Conservation (phyloP, 352 stramenopile genomes). For the Globisporangium echinulatum region DNA sequence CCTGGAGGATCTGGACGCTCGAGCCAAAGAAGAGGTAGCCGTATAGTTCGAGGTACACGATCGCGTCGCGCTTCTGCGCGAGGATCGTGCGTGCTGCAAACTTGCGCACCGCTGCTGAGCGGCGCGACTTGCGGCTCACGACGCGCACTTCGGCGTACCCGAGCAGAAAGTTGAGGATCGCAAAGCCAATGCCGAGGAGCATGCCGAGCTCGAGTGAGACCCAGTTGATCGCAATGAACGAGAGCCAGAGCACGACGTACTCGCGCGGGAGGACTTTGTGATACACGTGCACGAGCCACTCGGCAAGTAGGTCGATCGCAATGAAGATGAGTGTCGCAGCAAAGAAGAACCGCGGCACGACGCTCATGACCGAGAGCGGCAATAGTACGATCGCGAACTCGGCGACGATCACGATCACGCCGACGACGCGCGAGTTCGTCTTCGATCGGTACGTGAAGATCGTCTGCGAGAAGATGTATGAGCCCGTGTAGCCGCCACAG, state of each 20-base stretch:
- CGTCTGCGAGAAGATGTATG: constrained; percentile 99
- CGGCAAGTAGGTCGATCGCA: constrained; percentile 94
- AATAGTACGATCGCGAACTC: constrained; percentile 88
- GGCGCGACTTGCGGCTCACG: constrained; percentile 49
- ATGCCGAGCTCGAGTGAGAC: constrained; percentile 96
- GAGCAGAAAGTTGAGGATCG: constrained; percentile 82
- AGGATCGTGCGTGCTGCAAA: constrained; percentile 55
- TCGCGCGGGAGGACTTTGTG: constrained; percentile 83
- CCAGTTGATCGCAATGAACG: constrained; percentile 93
- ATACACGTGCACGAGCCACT: constrained; percentile 93
- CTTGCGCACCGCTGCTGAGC: constrained; percentile 60
- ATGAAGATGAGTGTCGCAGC: constrained; percentile 96
- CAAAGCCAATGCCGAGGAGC: constrained; percentile 86
- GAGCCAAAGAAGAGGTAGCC: constrained; percentile 85
- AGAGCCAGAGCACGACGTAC: constrained; percentile 90
- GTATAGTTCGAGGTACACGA: constrained; percentile 77
- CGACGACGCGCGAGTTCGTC: constrained; percentile 87
- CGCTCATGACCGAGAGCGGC: constrained; percentile 92
- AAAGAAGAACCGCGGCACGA: constrained; percentile 97
- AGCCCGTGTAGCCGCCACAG: constrained; percentile 95
- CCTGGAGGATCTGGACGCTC: constrained; percentile 74
- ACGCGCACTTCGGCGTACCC: constrained; percentile 74
- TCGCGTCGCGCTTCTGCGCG: constrained; percentile 56
- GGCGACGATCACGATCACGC: constrained; percentile 83
- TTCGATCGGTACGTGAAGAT: constrained; percentile 96